phyloP scores from a whole-genome alignment of 768 basidiomycete species.

The Tricholoma flavovirens region DNA sequence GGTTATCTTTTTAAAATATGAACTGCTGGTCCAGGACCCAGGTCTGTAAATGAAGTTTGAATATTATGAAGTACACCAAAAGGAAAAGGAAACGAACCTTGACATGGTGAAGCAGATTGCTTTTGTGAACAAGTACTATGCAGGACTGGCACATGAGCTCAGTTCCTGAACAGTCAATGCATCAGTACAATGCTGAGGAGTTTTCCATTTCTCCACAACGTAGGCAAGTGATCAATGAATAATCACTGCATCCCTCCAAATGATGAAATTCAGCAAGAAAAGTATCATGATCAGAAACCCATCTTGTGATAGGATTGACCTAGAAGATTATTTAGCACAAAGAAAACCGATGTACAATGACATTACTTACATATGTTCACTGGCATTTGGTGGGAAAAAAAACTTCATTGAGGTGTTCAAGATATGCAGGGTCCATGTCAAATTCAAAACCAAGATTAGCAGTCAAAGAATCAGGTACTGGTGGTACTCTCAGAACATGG shows the following conservation, averaged over 20 bases:
- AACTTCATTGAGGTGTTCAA: too few relatives aligned
- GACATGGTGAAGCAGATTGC: background rate
- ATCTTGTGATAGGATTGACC: background rate
- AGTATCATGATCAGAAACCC: slow-evolving; percentile 1
- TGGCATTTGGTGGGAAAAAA: background rate
- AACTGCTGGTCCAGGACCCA: slow-evolving; percentile 1
- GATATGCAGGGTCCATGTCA: background rate
- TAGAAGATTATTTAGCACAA: background rate
- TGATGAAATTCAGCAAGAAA: background rate
- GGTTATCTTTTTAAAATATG: background rate
- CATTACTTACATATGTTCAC: background rate
- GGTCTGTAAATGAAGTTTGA: background rate
- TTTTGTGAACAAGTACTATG: too few relatives aligned
- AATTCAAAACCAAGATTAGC: background rate
- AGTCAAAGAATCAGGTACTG: background rate
- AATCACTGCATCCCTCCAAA: slow-evolving; percentile 5
- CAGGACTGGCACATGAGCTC: too few relatives aligned
- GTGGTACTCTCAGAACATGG: background rate
- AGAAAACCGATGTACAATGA: background rate
- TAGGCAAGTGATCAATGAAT: background rate
- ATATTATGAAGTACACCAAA: background rate
- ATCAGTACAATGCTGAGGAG: background rate
- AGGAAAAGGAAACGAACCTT: background rate
- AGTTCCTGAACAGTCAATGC: background rate
- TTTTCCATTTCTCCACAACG: background rate